These are phyloP conservation scores for Escallonia herrerae DNA, from an alignment of 129 eudicot species.

Conservation along the genomic window DNA sequence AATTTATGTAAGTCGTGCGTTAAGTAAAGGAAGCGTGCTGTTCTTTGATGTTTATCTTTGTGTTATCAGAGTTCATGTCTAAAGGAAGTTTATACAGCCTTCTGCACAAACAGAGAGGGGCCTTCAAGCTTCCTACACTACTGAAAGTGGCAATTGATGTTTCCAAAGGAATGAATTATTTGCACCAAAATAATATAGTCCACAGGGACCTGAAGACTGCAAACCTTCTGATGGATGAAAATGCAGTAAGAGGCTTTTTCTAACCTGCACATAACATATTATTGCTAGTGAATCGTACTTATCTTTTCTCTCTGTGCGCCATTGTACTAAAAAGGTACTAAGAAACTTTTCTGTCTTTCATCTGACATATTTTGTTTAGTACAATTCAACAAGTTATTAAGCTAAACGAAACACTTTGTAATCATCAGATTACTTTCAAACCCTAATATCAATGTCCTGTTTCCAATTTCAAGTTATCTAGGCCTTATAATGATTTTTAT, in stretches of 20 bases:
- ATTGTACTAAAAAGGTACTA: not conserved
- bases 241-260: slow-evolving; percentile 45
- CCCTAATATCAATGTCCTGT: no score
- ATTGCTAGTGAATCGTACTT: not conserved
- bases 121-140: slow-evolving; percentile 53
- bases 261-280: not conserved
- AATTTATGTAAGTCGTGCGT: not conserved
- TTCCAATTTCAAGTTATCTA: no score
- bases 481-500: no score
- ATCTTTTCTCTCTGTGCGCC: not conserved
- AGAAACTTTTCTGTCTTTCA: no score
- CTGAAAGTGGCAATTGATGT: slow-evolving; percentile 72
- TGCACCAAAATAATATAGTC: slow-evolving; percentile 67
- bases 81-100: slow-evolving; percentile 60
- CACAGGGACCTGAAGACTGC: slow-evolving; percentile 85
- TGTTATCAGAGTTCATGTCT: slow-evolving; percentile 65
- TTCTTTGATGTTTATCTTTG: slow-evolving; percentile 5
- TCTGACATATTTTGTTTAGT: no score
- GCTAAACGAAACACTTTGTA: no score
- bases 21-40: not conserved
- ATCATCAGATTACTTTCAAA: no score
- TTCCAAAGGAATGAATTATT: slow-evolving; percentile 70
- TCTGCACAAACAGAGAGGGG: slow-evolving; percentile 60
- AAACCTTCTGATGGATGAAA: slow-evolving; percentile 76
- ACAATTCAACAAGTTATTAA: no score